Evolutionary conservation across 2,329 filamentous ascomycete genomes (phyloP).

Genomic region (Aspergillus proliferans): DNA sequence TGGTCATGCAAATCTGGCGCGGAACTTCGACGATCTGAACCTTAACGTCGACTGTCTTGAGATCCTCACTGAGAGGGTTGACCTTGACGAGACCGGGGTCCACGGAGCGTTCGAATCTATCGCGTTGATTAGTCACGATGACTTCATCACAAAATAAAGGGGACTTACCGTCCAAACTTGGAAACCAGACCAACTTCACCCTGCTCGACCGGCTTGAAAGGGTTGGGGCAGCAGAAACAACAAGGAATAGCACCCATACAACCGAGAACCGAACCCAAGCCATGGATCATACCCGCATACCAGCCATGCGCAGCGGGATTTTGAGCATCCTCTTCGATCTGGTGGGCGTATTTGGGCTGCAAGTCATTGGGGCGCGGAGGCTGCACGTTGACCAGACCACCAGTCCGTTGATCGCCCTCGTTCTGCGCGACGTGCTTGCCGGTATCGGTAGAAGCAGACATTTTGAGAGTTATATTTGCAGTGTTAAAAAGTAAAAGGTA

Average conservation of each 20-base stretch:
- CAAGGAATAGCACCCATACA: slow-evolving; percentile 81
- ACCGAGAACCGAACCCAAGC: slow-evolving; percentile 67
- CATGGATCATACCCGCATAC: slow-evolving; percentile 68
- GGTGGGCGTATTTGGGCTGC: slow-evolving; percentile 71
- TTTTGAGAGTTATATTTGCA: slow-evolving; percentile 7
- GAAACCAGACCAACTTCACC: slow-evolving; percentile 94
- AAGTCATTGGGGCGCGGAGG: slow-evolving; percentile 78
- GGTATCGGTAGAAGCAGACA: slow-evolving; percentile 22
- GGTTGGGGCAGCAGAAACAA: slow-evolving; percentile 89
- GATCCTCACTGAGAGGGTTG: slow-evolving; percentile 85
- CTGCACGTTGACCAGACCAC: slow-evolving; percentile 61
- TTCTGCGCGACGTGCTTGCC: background rate
- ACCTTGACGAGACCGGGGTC: slow-evolving; percentile 96
- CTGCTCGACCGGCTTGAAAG: slow-evolving; percentile 85
- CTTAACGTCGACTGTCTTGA: slow-evolving; percentile 95
- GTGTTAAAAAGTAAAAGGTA: background rate
- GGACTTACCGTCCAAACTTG: slow-evolving; percentile 66
- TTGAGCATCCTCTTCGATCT: slow-evolving; percentile 51
- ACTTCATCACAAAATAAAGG: background rate
- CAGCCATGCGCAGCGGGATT: slow-evolving; percentile 71
- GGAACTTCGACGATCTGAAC: slow-evolving; percentile 97
- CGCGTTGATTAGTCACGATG: slow-evolving; percentile 21
- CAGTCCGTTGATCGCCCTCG: slow-evolving; percentile 40
- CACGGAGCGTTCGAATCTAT: slow-evolving; percentile 79
- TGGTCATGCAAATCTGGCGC: slow-evolving; percentile 97